phyloP scores from a whole-genome alignment of 2,329 filamentous ascomycete species.

The Sporothrix humicola region DNA sequence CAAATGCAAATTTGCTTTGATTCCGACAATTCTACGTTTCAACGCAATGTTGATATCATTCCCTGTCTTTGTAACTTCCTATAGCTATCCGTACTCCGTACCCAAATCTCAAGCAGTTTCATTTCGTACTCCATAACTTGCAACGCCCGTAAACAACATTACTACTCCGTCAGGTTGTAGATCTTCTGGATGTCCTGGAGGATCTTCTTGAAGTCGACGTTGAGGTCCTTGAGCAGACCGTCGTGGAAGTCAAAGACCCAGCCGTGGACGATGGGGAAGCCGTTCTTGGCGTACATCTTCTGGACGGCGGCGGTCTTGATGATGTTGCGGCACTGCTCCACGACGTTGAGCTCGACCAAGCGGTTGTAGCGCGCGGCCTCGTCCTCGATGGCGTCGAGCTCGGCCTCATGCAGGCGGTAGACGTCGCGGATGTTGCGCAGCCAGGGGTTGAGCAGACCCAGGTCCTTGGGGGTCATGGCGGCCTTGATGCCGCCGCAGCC shows the following conservation, averaged over 20 bases:
- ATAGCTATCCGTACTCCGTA: background rate
- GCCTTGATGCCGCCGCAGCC: constrained; percentile 56
- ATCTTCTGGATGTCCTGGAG: constrained; percentile 64
- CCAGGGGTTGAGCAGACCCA: constrained; percentile 76
- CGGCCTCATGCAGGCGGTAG: constrained; percentile 71
- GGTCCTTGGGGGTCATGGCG: constrained; percentile 72
- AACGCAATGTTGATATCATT: constrained; percentile 6
- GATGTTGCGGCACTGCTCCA: constrained; percentile 76
- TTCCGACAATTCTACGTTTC: no score
- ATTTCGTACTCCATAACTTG: no score
- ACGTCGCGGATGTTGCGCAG: constrained; percentile 76
- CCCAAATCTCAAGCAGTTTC: background rate
- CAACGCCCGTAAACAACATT: no score
- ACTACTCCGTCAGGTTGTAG: constrained; percentile 47
- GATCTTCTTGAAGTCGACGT: constrained; percentile 60
- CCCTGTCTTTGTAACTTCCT: background rate
- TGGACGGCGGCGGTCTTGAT: constrained; percentile 82
- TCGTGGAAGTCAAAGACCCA: constrained; percentile 75
- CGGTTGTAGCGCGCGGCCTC: constrained; percentile 67
- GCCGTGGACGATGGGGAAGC: constrained; percentile 72
- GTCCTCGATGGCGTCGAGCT: constrained; percentile 68
- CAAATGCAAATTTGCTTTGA: no score
- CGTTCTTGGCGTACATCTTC: constrained; percentile 67
- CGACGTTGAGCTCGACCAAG: constrained; percentile 83
- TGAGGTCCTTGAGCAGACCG: constrained; percentile 66